Evolutionary conservation across 2,329 filamentous ascomycete genomes (phyloP), one percentile per base, ranked within the genome.

Genomic region (Thermothelomyces thermophilus): DNA sequence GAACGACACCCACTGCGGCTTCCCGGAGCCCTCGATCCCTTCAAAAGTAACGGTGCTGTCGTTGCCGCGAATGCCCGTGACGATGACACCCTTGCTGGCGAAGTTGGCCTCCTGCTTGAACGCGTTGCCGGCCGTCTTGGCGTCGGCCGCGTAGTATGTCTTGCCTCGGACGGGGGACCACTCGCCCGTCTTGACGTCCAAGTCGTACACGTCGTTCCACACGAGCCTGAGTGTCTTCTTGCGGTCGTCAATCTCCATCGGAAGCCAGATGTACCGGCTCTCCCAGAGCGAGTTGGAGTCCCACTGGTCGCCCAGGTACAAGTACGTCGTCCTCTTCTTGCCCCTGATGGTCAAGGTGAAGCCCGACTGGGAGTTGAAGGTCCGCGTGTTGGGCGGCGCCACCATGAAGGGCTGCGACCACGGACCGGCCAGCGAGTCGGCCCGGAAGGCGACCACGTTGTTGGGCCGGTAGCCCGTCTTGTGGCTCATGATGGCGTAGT

Each of bases 401-500:
- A 77, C 66, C n/a, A 73, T 74, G 56, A 72, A 78, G 0, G 75
- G 75, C 57, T 77, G 74, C 2, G 73, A 76, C 75, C 75, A 78
- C 0, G 75, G 74, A 0, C 75, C 75, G 9, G 62, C 62, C 5
- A 78, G 64, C 0, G 64, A 68, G 57, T 78, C 73, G 1, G 75
- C 74, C 14, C 75, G 70, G 64, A 79, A 78, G 1, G 74, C 74
- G 5, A 80, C 75, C 1, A 80, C 76, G 45, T 79, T 78, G 48
- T 80, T 79, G 0, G 77, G 76, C 8, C 76, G 66, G 44, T 80
- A 80, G 1, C 77, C 76, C 0, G 76, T 80, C 64, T 80, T 80
- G 53, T 80, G 76, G 56, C 73, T 77, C 76, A 80, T 79, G 11
- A 80, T 59, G 0, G 75, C 75, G 53, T 75, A 80, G 58, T 80